Conservation (phyloP, 306 rosid genomes). For the Ormosia emarginata region DNA sequence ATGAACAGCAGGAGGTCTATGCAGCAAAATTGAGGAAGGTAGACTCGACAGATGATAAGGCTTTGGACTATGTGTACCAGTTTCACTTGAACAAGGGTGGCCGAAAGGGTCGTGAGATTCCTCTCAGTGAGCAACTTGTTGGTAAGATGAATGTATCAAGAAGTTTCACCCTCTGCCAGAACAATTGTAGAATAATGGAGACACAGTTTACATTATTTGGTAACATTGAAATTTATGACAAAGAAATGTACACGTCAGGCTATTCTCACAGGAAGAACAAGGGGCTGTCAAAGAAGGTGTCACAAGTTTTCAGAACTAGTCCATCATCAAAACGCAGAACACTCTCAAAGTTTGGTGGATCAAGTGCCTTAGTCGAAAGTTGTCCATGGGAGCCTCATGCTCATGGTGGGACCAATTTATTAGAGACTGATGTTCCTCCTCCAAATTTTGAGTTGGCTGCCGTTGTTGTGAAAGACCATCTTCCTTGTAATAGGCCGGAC, state of each 20-base stretch:
- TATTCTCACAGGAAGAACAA: constrained; percentile 53
- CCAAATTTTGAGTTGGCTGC: constrained; percentile 86
- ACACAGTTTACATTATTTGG: constrained; percentile 71
- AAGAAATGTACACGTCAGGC: constrained; percentile 44
- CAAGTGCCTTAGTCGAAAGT: constrained; percentile 33
- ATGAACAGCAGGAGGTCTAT: constrained; percentile 71
- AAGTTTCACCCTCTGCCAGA: constrained; percentile 55
- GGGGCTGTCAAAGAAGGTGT: constrained; percentile 70
- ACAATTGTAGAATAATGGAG: constrained; percentile 55
- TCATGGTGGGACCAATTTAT: constrained; percentile 24
- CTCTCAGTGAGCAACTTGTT: constrained; percentile 38
- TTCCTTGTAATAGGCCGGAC: constrained; percentile 36
- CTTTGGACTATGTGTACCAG: constrained; percentile 56
- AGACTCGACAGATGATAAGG: constrained; percentile 43
- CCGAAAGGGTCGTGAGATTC: constrained; percentile 44
- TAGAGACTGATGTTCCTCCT: constrained; percentile 53
- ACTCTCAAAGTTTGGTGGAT: constrained; percentile 44
- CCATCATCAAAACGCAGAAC: constrained; percentile 55
- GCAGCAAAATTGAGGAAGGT: constrained; percentile 58
- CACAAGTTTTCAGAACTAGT: constrained; percentile 53
- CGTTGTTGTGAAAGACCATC: constrained; percentile 66
- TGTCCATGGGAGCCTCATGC: constrained; percentile 49
- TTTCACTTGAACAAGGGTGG: constrained; percentile 63
- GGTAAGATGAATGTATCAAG: constrained; percentile 87
- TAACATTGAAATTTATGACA: constrained; percentile 39